Evolutionary conservation across 495 filamentous ascomycete genomes (phyloP), one percentile per base, ranked within the genome.

Genomic region (Bathelium albidoporum): DNA sequence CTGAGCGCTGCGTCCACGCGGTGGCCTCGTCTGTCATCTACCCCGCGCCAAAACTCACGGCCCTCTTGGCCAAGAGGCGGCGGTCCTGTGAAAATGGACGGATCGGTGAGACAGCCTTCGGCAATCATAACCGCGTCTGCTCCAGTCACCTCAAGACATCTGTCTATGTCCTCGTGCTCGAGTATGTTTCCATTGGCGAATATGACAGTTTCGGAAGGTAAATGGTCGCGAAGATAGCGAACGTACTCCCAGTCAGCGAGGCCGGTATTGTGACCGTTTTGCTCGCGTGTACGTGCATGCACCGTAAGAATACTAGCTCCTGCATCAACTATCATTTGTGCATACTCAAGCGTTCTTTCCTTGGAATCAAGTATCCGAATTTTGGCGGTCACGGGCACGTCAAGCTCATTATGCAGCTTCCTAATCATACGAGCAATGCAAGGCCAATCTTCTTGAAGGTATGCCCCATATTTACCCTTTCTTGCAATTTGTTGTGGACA

Each of bases 171-270:
- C 1, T 82, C 87, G 62, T 89, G 80, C 73, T 86, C 85, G 63
- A 99, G 80, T 36, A 95, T 88, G 69, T 97, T 97, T 18, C 94
- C 94, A 71, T 99, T 99, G 16, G 94, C 92, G 71, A 99, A 96
- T 10, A 99, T 83, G 10, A 99, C 94, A 41, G 90, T 90, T 31
- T 96, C 90, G 2, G 80, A 76, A 1, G 94, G 93, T 26, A 99
- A 76, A 58, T 89, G 86, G 36, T 95, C 86, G 49, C 95, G 82
- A 58, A 99, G 77, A 67, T 88, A 95, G 28, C 85, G 81, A 59
- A 99, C 85, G 59, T 86, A 81, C 31, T 76, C 81, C 95, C 94
- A 99, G 75, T 97, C 92, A 2, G 94, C 94, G 31, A 97, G 69
- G 0, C 95, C 94, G 0, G 95, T 99, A 68, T 93, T 85, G 70